phyloP scores from a whole-genome alignment of 345 rosid genomes.

The Viola odorata region DNA sequence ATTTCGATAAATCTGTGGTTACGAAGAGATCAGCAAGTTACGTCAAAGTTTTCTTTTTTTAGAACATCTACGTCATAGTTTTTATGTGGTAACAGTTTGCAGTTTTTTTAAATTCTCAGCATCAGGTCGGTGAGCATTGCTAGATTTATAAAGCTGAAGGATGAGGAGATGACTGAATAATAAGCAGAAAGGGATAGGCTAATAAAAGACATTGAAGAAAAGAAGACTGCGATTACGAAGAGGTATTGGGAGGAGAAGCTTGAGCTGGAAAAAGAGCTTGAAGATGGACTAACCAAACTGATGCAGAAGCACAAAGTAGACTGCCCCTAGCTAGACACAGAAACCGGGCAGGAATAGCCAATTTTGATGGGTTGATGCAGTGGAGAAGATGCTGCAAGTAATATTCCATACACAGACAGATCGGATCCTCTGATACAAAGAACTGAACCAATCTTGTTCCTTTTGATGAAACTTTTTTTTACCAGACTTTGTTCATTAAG shows the following conservation, averaged over 20 bases:
- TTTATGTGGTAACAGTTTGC: background rate
- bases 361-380: too few species aligned
- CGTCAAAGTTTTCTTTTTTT: too few species aligned
- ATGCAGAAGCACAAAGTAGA: conserved; percentile 7
- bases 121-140: conserved; percentile 1
- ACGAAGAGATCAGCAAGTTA: too few species aligned
- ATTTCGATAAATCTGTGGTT: too few species aligned
- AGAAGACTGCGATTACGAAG: conserved; percentile 5
- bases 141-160: background rate
- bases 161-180: conserved; percentile 10
- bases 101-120: background rate
- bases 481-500: too few species aligned
- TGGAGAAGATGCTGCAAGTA: too few species aligned
- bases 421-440: too few species aligned
- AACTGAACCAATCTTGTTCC: too few species aligned
- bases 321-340: background rate
- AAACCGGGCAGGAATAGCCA: background rate
- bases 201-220: conserved; percentile 1
- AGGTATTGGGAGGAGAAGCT: conserved; percentile 11
- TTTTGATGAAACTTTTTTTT: too few species aligned
- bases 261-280: conserved; percentile 8
- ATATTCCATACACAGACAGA: too few species aligned
- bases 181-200: conserved; percentile 9
- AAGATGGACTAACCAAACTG: conserved; percentile 3
- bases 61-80: too few species aligned